These are phyloP conservation scores for Trichoderma sp. DNA, from an alignment of 2,329 filamentous ascomycete genomes.

Conservation along the genomic window DNA sequence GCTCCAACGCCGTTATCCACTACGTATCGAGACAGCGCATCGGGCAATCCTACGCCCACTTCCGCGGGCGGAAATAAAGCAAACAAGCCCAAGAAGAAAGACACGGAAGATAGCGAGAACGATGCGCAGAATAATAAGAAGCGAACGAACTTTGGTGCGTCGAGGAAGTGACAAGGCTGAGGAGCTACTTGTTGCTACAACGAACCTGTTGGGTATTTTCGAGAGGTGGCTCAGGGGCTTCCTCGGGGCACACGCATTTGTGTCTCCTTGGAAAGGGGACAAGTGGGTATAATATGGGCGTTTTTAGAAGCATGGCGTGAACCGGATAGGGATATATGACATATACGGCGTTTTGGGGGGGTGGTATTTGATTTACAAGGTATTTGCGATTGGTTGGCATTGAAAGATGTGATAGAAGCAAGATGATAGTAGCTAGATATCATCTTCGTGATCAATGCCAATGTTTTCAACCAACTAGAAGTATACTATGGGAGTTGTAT, in stretches of 20 bases:
- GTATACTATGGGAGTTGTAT: neutral
- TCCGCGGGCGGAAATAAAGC: slow-evolving; percentile 53
- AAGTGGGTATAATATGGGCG: neutral
- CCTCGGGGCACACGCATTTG: neutral
- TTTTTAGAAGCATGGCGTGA: slow-evolving; percentile 5
- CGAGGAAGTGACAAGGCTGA: slow-evolving; percentile 48
- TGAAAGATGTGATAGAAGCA: neutral
- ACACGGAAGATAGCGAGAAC: slow-evolving; percentile 62
- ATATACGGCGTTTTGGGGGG: neutral
- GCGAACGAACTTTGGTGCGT: slow-evolving; percentile 61
- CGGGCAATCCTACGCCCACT: slow-evolving; percentile 60
- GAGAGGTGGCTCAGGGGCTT: neutral
- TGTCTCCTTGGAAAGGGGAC: neutral
- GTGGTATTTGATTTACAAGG: neutral
- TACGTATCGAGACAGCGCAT: slow-evolving; percentile 54
- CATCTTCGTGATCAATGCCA: neutral
- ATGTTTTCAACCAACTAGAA: neutral
- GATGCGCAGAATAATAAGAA: slow-evolving; percentile 59
- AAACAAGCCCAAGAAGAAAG: slow-evolving; percentile 60
- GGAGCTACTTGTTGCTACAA: neutral
- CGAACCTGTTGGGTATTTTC: neutral
- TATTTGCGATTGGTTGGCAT: neutral
- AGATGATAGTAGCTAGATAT: neutral
- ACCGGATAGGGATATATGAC: neutral
- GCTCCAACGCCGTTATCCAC: slow-evolving; percentile 60